Percentiles rank a stretch among this genome's conserved stretches.
Conservation (phyloP, 1,284 basidiomycete species). For the Omphalotus olearius region DNA sequence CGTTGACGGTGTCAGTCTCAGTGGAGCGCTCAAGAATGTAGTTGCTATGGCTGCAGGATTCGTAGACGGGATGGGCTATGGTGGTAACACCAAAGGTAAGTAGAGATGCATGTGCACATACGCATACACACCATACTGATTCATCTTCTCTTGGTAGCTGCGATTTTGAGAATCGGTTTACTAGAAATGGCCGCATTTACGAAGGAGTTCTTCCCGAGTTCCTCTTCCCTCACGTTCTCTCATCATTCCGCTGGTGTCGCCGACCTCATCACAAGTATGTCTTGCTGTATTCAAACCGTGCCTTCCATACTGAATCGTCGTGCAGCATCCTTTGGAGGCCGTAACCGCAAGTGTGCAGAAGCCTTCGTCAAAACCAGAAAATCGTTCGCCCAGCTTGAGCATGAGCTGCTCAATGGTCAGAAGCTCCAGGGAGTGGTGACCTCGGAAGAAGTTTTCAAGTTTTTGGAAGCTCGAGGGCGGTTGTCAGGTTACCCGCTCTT, state of each 20-base stretch:
- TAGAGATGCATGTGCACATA: not conserved
- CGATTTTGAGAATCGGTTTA: conserved; percentile 18
- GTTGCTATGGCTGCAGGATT: conserved; percentile 19
- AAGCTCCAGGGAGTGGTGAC: conserved; percentile 18
- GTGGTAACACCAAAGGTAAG: conserved; percentile 12
- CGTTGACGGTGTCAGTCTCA: conserved; percentile 18
- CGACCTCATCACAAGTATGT: conserved; percentile 18
- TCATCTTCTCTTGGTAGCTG: conserved; percentile 2
- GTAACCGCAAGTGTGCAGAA: conserved; percentile 20
- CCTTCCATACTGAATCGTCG: too few species aligned
- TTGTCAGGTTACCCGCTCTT: conserved; percentile 18
- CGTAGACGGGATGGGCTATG: conserved; percentile 19
- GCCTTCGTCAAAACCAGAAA: conserved; percentile 18
- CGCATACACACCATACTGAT: not conserved
- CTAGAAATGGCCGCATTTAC: conserved; percentile 19
- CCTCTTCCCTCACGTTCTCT: conserved; percentile 16
- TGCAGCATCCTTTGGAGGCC: conserved; percentile 16
- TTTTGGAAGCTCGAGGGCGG: conserved; percentile 15
- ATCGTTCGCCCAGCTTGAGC: conserved; percentile 16
- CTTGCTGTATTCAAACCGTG: not conserved
- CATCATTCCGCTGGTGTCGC: conserved; percentile 19
- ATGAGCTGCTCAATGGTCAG: conserved; percentile 19
- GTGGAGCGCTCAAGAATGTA: conserved; percentile 19
- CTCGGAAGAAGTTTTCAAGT: conserved; percentile 16
- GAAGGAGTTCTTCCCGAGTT: conserved; percentile 17